Evolutionary conservation across 768 basidiomycete genomes (phyloP), one percentile per base, ranked within the genome.

Genomic region (Fistulinella prunicolor): DNA sequence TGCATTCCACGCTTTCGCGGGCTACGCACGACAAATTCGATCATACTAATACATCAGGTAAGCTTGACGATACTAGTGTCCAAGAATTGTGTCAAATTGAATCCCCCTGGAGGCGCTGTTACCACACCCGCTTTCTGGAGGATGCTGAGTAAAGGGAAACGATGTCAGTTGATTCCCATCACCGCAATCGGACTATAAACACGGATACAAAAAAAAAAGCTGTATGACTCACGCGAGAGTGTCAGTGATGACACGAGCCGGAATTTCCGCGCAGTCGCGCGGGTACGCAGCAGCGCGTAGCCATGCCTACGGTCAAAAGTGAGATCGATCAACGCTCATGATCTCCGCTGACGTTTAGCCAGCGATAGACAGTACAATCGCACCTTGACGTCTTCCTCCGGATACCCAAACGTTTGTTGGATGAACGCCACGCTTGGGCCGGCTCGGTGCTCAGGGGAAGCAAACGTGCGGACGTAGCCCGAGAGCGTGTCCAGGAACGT

Each of bases 101-200:
- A 83, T 2, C 78, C 82, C 8, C 73, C 76, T 32, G 73, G 75
- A 10, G 80, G 76, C 4, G 59, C 53, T 10, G 66, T 64, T 39
- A 92, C 77, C 9, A 86, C 87, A 6, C 89, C 86, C 5, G 91
- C 89, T 59, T 84, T 80, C 58, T 83, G 78, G 19, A 94, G 76
- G 17, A 85, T 74, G 42, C 90, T 92, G 22, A 22, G n/a, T 34
- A 12, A 14, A 21, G 40, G 20, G 34, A 32, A 55, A 44, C 5
- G 12, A 42, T 1, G 19, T 49, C 22, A 53, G 40, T 22, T 22
- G 42, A 32, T 35, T 45, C 13, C 37, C 26, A 10, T 17, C 28
- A 4, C 49, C 2, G 46, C 38, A 39, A 12, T 37, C 17, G 36
- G 47, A 16, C 1, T 8, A 20, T 13, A 61, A n/a, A n/a, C n/a